Conservation (phyloP, 139 green algal genomes). For the Mesotaenium endlicherianum region DNA sequence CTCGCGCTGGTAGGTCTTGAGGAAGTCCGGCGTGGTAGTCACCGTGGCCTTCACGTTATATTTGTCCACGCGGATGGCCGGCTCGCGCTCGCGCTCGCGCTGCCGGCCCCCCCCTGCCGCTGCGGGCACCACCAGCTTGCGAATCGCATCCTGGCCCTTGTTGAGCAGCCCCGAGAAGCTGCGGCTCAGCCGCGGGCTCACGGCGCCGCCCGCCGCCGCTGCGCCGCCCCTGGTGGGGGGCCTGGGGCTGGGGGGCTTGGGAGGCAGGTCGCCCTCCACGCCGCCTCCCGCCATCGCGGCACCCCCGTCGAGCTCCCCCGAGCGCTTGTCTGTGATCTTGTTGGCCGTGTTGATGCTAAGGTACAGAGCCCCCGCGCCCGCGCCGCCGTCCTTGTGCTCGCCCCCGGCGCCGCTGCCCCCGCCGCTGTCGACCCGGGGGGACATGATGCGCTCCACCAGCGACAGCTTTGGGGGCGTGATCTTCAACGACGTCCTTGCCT, state of each 20-base stretch:
- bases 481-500: too few species aligned
- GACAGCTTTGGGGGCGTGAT: too few species aligned
- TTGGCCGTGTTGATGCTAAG: conserved; percentile 5
- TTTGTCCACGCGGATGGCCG: conserved; percentile 11
- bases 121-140: background rate
- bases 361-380: background rate
- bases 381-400: too few species aligned
- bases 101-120: background rate
- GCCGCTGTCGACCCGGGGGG: too few species aligned
- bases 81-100: background rate
- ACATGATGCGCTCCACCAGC: too few species aligned
- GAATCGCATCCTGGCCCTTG: background rate
- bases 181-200: background rate
- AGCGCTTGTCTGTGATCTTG: background rate
- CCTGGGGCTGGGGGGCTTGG: background rate
- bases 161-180: background rate
- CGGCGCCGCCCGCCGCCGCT: background rate
- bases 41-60: conserved; percentile 21
- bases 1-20: too few species aligned
- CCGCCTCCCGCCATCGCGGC: too few species aligned
- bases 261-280: too few species aligned
- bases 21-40: background rate
- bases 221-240: background rate
- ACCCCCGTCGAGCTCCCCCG: conserved; percentile 5
- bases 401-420: too few species aligned